Evolutionary conservation across 2,329 filamentous ascomycete species (phyloP).

Genomic region (Colletotrichum spaethianum): DNA sequence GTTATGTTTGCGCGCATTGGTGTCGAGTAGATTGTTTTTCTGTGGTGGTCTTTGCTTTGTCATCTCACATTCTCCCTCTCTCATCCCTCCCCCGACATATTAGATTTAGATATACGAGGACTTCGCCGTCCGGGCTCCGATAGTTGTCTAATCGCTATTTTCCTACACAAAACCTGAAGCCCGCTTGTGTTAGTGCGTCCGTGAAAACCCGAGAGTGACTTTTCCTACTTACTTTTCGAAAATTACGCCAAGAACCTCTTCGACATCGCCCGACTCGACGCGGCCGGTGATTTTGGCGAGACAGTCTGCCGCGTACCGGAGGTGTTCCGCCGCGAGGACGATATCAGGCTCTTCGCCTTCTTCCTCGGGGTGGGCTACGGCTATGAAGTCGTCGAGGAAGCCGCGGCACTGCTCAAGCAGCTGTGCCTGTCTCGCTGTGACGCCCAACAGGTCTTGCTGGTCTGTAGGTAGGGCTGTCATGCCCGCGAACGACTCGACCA

Average conservation of each 20-base stretch:
- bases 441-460: constrained; percentile 88
- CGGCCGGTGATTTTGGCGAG: constrained; percentile 91
- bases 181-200: background rate
- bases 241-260: constrained; percentile 95
- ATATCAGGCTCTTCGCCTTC: constrained; percentile 77
- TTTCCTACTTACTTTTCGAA: constrained; percentile 87
- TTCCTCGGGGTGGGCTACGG: constrained; percentile 61
- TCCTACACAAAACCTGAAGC: constrained; percentile 68
- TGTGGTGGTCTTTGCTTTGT: constrained; percentile 1
- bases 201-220: background rate
- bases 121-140: constrained; percentile 18
- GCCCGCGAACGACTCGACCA: constrained; percentile 77
- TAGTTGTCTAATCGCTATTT: constrained; percentile 55
- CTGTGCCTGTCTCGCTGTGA: constrained; percentile 89
- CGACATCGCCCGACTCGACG: constrained; percentile 89
- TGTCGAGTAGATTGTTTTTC: background rate
- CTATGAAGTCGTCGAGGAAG: constrained; percentile 82
- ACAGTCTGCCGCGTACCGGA: constrained; percentile 84
- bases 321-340: constrained; percentile 89
- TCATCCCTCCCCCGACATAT: background rate
- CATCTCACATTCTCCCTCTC: background rate
- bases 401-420: constrained; percentile 81
- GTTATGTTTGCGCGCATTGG: constrained; percentile 7
- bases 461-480: constrained; percentile 81
- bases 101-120: constrained; percentile 34